A percentile compares a stretch with the other conserved stretches of the same genome.
phyloP scores from a whole-genome alignment of 352 stramenopile genomes.

The Pythium phragmiticola region DNA sequence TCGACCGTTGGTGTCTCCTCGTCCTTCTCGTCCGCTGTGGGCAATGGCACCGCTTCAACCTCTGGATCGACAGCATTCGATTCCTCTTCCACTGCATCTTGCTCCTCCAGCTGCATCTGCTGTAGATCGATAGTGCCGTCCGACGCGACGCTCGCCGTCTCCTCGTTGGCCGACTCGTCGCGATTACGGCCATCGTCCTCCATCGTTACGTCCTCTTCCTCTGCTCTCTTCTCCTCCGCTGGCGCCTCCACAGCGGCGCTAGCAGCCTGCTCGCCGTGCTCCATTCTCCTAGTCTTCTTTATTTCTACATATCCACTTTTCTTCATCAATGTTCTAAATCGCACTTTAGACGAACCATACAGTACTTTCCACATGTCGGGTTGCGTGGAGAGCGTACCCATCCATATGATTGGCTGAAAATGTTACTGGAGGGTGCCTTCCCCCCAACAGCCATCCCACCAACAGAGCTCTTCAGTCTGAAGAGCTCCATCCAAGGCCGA shows the following conservation, averaged over 20 bases:
- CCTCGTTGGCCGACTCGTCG: neutral
- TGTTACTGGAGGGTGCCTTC: constrained; percentile 10
- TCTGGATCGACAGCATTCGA: neutral
- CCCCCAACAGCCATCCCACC: too few species aligned
- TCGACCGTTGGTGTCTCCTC: neutral
- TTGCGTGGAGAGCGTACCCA: neutral
- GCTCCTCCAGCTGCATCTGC: neutral
- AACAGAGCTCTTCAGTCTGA: neutral
- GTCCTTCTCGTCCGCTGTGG: neutral
- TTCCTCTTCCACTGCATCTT: neutral
- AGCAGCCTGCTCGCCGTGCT: neutral
- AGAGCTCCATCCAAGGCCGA: neutral
- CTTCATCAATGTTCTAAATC: neutral
- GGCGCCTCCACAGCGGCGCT: neutral
- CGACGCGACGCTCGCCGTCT: constrained; percentile 11
- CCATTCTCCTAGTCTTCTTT: neutral
- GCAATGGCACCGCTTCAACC: neutral
- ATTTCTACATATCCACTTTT: too few species aligned
- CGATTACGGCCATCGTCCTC: neutral
- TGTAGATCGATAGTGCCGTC: constrained; percentile 16
- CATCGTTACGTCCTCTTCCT: neutral
- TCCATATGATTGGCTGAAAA: constrained; percentile 16
- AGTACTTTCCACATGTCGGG: neutral
- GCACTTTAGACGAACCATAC: neutral
- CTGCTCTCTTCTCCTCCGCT: neutral